These are phyloP conservation scores for Thalassiosira exigua DNA, from an alignment of 352 stramenopile species.

Conservation along the genomic window DNA sequence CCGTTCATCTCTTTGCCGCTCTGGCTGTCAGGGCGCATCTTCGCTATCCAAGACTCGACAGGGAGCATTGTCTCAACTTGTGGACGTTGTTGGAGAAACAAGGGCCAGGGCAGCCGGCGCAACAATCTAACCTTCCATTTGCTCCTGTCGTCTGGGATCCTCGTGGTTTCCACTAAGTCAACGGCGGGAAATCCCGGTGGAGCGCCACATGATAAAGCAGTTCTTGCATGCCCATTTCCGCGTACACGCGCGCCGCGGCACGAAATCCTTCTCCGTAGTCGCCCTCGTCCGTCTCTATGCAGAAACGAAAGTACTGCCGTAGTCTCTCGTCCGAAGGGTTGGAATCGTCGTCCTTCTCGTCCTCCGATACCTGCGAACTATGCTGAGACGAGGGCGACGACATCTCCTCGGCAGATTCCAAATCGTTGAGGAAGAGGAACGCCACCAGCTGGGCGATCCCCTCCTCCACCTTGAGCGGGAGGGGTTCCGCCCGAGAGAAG, in stretches of 20 bases:
- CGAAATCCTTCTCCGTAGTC: constrained; percentile 67
- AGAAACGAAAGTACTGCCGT: constrained; percentile 75
- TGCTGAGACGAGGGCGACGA: neutral
- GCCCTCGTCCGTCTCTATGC: constrained; percentile 69
- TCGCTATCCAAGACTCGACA: too few species aligned
- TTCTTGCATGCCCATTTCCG: constrained; percentile 68
- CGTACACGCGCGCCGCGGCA: constrained; percentile 61
- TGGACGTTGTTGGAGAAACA: too few species aligned
- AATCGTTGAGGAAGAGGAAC: constrained; percentile 70
- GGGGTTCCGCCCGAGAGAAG: constrained; percentile 38
- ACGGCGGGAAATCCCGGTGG: constrained; percentile 63
- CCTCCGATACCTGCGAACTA: neutral
- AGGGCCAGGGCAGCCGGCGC: too few species aligned
- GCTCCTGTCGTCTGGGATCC: too few species aligned
- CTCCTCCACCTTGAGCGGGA: constrained; percentile 71
- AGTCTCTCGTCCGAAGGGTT: constrained; percentile 67
- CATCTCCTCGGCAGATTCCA: constrained; percentile 8
- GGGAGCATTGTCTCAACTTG: too few species aligned
- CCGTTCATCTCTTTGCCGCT: too few species aligned
- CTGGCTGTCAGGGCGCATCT: too few species aligned
- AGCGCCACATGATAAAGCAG: constrained; percentile 70
- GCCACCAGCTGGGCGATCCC: constrained; percentile 68
- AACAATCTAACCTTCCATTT: too few species aligned
- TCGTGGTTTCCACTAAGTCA: too few species aligned
- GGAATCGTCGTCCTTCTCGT: constrained; percentile 11